Percentiles rank a stretch among this genome's conserved stretches.
phyloP scores from a whole-genome alignment of 805 yeast genomes.

The Myxozyma geophila region DNA sequence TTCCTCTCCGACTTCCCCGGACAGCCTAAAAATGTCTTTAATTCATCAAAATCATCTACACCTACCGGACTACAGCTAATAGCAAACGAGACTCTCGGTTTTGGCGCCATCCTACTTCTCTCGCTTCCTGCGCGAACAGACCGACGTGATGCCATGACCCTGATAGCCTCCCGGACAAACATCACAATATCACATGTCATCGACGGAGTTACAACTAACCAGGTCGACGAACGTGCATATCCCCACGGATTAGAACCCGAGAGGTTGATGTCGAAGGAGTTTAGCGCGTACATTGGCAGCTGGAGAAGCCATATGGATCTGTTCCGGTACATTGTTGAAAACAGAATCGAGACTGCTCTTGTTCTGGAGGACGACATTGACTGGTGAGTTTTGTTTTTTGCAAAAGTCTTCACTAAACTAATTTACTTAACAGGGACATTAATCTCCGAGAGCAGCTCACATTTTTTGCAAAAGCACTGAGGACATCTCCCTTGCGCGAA shows the following conservation, averaged over 20 bases:
- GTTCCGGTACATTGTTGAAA: slow-evolving; percentile 16
- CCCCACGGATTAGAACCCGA: slow-evolving; percentile 5
- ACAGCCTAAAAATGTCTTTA: too few species aligned
- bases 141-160: slow-evolving; percentile 21
- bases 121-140: slow-evolving; percentile 22
- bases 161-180: slow-evolving; percentile 14
- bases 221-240: slow-evolving; percentile 12
- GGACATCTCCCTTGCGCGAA: slow-evolving; percentile 5
- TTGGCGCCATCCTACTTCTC: slow-evolving; percentile 16
- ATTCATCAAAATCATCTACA: too few species aligned
- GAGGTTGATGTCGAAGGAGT: slow-evolving; percentile 4
- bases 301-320: slow-evolving; percentile 24
- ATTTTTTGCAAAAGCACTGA: slow-evolving; percentile 6
- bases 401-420: too few species aligned
- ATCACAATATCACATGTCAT: slow-evolving; percentile 12
- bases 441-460: slow-evolving; percentile 8
- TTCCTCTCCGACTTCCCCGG: too few species aligned
- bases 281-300: slow-evolving; percentile 14
- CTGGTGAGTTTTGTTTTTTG: slow-evolving; percentile 5
- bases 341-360: slow-evolving; percentile 21
- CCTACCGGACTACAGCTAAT: too few species aligned
- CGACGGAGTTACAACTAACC: slow-evolving; percentile 11
- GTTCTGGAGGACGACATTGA: slow-evolving; percentile 24
- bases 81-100: slow-evolving; percentile 18
- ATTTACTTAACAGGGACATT: slow-evolving; percentile 4